Conservation (phyloP, 352 stramenopile genomes). For the Pythium utonaiense region DNA sequence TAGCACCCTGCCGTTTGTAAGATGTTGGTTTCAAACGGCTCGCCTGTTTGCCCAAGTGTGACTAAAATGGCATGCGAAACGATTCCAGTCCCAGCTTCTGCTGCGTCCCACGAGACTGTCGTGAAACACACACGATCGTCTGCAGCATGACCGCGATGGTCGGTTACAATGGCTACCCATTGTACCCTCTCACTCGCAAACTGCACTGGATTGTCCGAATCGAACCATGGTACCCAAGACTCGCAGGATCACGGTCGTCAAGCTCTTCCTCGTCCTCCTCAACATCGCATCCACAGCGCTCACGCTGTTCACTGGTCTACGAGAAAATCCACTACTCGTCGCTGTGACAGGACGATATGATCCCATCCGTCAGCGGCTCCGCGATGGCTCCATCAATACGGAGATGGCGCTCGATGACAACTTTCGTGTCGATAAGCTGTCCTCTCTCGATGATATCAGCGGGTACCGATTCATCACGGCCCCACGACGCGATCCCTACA, state of each 20-base stretch:
- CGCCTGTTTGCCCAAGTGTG: no score
- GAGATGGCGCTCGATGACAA: slow-evolving; percentile 13
- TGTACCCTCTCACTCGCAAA: no score
- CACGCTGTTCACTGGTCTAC: slow-evolving; percentile 19
- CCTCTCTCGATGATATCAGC: slow-evolving; percentile 27
- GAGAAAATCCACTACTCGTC: slow-evolving; percentile 15
- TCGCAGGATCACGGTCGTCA: slow-evolving; percentile 1
- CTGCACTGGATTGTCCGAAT: neutral
- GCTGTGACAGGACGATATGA: slow-evolving; percentile 12
- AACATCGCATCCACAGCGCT: slow-evolving; percentile 14
- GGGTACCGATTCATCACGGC: slow-evolving; percentile 25
- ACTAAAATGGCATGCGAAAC: no score
- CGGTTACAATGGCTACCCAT: no score
- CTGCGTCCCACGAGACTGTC: no score
- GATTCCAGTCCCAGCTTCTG: no score
- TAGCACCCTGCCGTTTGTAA: no score
- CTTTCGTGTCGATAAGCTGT: slow-evolving; percentile 10
- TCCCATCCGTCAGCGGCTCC: slow-evolving; percentile 10
- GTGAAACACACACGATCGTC: no score
- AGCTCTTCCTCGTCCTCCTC: slow-evolving; percentile 10
- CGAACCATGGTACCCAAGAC: neutral
- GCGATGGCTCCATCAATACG: slow-evolving; percentile 22
- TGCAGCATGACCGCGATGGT: no score
- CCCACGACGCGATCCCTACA: slow-evolving; percentile 16
- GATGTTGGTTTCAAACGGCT: no score